Conservation (phyloP, 768 basidiomycete species). For the Leccinum boreale region DNA sequence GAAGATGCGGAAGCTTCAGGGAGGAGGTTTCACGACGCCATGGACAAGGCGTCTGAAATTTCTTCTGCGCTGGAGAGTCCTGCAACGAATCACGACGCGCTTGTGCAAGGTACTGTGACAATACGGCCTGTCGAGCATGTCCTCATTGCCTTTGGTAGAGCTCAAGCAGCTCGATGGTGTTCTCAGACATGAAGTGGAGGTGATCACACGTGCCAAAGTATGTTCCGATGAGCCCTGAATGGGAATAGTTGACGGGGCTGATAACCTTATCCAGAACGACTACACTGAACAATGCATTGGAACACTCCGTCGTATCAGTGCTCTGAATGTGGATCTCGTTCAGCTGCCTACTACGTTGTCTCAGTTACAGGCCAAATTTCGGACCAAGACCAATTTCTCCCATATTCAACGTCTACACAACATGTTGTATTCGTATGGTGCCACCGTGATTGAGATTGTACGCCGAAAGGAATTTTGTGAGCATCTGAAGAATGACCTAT, state of each 20-base stretch:
- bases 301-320: conserved; percentile 71
- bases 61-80: conserved; percentile 55
- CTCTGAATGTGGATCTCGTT: conserved; percentile 78
- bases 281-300: conserved; percentile 66
- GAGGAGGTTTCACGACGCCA: conserved; percentile 55
- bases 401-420: conserved; percentile 87
- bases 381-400: conserved; percentile 80
- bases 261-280: conserved; percentile 50
- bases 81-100: conserved; percentile 44
- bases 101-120: conserved; percentile 47
- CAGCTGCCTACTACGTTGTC: conserved; percentile 64
- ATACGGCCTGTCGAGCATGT: neutral
- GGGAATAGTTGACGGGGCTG: neutral
- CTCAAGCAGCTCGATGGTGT: conserved; percentile 59
- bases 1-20: conserved; percentile 58
- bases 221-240: neutral
- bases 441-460: conserved; percentile 87
- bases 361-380: conserved; percentile 66
- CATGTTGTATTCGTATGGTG: conserved; percentile 90
- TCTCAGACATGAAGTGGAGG: conserved; percentile 59
- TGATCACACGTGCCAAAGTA: conserved; percentile 57
- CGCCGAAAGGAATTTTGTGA: conserved; percentile 85
- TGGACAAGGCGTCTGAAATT: conserved; percentile 52
- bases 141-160: conserved; percentile 39
- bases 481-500: conserved; percentile 21